Evolutionary conservation across 140 eudicot species (phyloP), one percentile per base, ranked within the genome.

Genomic region (Anethum foeniculum): DNA sequence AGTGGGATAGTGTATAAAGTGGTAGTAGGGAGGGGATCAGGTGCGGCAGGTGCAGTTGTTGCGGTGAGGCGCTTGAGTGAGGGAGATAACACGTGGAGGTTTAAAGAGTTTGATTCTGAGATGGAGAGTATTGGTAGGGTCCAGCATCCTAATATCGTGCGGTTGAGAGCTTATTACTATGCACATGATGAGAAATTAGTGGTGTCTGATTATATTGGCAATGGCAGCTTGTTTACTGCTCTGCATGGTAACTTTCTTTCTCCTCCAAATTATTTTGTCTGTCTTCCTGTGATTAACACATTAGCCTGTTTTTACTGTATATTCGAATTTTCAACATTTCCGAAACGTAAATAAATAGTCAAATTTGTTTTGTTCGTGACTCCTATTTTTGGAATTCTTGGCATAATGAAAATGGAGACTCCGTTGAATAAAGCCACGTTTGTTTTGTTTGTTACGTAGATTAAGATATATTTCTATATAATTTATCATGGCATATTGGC

Each of bases 61-160:
- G 99, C 97, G 0, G 99, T 95, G 82, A 84, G 97, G 83, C 90
- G 99, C 85, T 81, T 95, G 88, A 89, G 97, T 14, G 99, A 95
- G 85, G 97, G 90, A 27, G 99, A 88, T 19, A 82, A 87, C 13
- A 72, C 77, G 81, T 89, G 97, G 97, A 82, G 92, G 88, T 77
- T 88, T 54, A 92, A 88, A 91, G 99, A 92, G 84, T 95, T 95
- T 48, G 97, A 90, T 83, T 82, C 89, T 12, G 99, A 95, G 89
- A 90, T 92, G 84, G 99, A 92, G 80, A 89, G 81, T 5, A 87
- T 92, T 3, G 96, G 91, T 60, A 92, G 81, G 86, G 92, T 95
- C 79, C 91, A 90, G 13, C 97, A 92, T 76, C 92, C 90, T 8
- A 92, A 95, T 69, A 77, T 95, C 27, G 97, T 95, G 67, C 84